Evolutionary conservation across 1,284 basidiomycete genomes (phyloP), one percentile per base, ranked within the genome.

Genomic region (Apiotrichum gamsii): DNA sequence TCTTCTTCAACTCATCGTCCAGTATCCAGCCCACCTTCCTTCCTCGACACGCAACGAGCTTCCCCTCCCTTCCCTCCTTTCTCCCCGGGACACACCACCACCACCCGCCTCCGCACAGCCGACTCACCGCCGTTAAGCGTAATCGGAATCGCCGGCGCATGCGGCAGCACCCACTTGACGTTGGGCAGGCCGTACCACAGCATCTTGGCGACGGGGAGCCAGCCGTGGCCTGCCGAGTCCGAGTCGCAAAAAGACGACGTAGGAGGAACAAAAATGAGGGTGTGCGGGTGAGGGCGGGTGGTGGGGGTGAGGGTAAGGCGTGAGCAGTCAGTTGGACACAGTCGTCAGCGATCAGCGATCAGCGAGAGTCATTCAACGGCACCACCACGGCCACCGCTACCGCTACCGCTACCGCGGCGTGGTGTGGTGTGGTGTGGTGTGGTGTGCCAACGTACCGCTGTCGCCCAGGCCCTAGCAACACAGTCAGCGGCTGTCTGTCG

Each of bases 141-240:
- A 44, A 74, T 67, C 15, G 72, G 69, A 31, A 68, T 60, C 23
- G 74, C 78, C 71, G 73, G 85, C 77, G 84, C 82, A 67, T 86
- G 82, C 25, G 85, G 86, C 39, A 88, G 76, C 42, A 87, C 74
- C 85, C 84, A 93, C 75, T 90, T 90, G 52, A 90, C 77, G 63
- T 90, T 82, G 11, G 78, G 76, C 36, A 90, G 74, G 11, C 65
- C 72, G 34, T 76, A 64, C 60, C 72, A 74, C 38, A 82, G 73
- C 72, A 82, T 80, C 51, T 83, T 78, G 35, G 85, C 85, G 34
- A 90, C 81, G 15, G 83, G 83, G 54, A 82, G 74, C 85, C 85
- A 88, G 29, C 87, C 86, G 62, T 78, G 68, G 3, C 86, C 86
- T 63, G 45, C 11, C n/a, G n/a, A n/a, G n/a, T n/a, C n/a, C n/a